phyloP scores from a whole-genome alignment of 2,329 filamentous ascomycete genomes.

The Phoma sp. region DNA sequence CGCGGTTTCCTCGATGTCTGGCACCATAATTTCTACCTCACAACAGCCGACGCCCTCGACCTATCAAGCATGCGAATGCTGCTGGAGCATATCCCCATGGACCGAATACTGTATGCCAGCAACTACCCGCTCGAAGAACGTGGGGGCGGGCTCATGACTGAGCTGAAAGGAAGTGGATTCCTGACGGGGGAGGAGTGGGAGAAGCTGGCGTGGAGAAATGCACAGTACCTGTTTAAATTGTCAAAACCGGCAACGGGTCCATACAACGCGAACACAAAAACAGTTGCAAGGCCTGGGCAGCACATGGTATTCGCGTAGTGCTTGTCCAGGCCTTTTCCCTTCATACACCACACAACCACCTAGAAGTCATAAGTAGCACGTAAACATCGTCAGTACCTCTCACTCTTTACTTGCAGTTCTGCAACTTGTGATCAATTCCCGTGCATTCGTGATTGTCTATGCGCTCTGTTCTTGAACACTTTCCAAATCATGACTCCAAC shows the following conservation, averaged over 20 bases:
- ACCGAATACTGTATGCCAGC: conserved; percentile 62
- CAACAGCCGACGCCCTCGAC: conserved; percentile 62
- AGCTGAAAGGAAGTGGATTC: conserved; percentile 58
- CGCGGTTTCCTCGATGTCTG: conserved; percentile 58
- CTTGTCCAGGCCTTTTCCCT: background rate
- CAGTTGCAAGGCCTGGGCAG: conserved; percentile 1
- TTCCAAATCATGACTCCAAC: conserved; percentile 30
- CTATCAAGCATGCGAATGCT: conserved; percentile 56
- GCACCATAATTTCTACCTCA: conserved; percentile 64
- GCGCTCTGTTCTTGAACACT: conserved; percentile 24
- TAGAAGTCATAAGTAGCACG: background rate
- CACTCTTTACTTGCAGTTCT: background rate
- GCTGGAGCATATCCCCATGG: conserved; percentile 54
- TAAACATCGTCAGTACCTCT: background rate
- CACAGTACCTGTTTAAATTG: conserved; percentile 46
- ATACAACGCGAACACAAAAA: background rate
- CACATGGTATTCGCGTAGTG: background rate
- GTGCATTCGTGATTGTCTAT: conserved; percentile 28
- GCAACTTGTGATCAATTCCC: conserved; percentile 11
- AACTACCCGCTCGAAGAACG: conserved; percentile 64
- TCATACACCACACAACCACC: background rate
- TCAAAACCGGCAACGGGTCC: background rate
- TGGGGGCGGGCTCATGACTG: conserved; percentile 57
- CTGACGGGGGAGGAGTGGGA: conserved; percentile 58
- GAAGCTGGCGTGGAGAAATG: conserved; percentile 59